Conservation (phyloP, 2,329 filamentous ascomycete species). For the Diaporthe velutina region DNA sequence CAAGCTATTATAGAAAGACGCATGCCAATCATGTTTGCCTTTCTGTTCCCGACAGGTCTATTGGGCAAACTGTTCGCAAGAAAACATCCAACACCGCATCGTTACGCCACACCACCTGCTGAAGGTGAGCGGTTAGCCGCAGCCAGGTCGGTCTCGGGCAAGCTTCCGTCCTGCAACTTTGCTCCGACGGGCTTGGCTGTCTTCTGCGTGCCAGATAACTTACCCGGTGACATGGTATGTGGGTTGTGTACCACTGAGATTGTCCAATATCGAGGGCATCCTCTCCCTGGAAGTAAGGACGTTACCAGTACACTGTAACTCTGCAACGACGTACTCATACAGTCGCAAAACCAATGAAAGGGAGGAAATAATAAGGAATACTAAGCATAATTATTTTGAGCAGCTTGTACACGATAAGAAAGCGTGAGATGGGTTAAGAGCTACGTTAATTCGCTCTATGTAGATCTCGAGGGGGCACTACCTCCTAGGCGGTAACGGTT, state of each 20-base stretch:
- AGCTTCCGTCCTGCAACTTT: no score
- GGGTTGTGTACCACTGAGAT: neutral
- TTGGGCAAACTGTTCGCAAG: neutral
- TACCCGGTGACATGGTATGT: neutral
- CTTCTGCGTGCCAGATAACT: no score
- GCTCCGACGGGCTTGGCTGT: neutral
- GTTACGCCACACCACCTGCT: neutral
- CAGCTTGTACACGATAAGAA: no score
- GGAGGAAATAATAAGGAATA: no score
- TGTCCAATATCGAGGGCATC: neutral
- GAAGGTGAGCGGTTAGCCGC: neutral
- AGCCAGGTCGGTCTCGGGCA: neutral
- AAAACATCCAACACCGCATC: neutral
- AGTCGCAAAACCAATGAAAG: no score
- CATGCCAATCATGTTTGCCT: neutral
- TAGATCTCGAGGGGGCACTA: no score
- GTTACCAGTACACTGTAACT: neutral
- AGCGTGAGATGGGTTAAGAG: no score
- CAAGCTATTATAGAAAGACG: neutral
- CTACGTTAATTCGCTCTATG: no score
- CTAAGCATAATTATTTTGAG: no score
- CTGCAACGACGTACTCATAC: neutral
- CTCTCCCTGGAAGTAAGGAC: neutral
- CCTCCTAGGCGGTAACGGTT: no score
- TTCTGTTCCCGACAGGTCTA: accelerated